Percentiles rank a stretch among this genome's conserved stretches.
Evolutionary conservation across 176 grass and related monocot genomes (phyloP).

Genomic region (Zoysia japonica): DNA sequence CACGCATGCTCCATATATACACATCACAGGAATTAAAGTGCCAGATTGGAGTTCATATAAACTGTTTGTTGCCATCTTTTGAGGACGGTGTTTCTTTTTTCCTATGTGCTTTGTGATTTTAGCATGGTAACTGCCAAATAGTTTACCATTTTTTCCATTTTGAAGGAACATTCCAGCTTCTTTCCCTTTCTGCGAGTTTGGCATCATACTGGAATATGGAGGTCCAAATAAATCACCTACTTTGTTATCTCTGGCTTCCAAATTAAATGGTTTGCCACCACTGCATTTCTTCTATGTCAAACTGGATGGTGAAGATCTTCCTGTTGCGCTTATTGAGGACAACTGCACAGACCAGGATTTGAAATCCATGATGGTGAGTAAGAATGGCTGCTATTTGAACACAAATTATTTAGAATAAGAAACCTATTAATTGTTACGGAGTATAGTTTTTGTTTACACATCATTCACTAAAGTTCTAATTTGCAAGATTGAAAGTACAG

Average conservation of each 20-base stretch:
- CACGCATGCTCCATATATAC: constrained; percentile 1
- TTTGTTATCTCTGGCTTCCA: constrained; percentile 55
- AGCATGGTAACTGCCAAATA: not conserved
- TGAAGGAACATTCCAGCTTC: constrained; percentile 60
- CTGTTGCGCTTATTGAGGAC: constrained; percentile 50
- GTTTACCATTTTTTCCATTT: constrained; percentile 40
- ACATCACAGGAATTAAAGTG: constrained; percentile 8
- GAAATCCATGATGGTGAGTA: constrained; percentile 53
- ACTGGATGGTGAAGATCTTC: constrained; percentile 43
- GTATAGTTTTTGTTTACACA: not conserved
- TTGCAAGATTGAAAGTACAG: constrained; percentile 10
- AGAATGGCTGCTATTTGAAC: not conserved
- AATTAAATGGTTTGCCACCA: constrained; percentile 64
- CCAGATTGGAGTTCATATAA: not conserved
- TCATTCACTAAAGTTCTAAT: constrained; percentile 3
- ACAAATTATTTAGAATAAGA: not conserved
- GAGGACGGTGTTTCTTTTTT: not conserved
- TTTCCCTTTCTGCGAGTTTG: constrained; percentile 66
- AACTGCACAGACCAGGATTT: constrained; percentile 41
- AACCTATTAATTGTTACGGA: not conserved
- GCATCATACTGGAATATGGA: constrained; percentile 73
- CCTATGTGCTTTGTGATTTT: constrained; percentile 20
- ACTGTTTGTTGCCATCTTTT: constrained; percentile 9
- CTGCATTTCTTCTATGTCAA: constrained; percentile 74
- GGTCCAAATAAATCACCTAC: constrained; percentile 66